Percentiles rank a stretch among this genome's conserved stretches.
These are phyloP conservation scores for Lactarius vividus DNA, from an alignment of 768 basidiomycete species.

Conservation along the genomic window DNA sequence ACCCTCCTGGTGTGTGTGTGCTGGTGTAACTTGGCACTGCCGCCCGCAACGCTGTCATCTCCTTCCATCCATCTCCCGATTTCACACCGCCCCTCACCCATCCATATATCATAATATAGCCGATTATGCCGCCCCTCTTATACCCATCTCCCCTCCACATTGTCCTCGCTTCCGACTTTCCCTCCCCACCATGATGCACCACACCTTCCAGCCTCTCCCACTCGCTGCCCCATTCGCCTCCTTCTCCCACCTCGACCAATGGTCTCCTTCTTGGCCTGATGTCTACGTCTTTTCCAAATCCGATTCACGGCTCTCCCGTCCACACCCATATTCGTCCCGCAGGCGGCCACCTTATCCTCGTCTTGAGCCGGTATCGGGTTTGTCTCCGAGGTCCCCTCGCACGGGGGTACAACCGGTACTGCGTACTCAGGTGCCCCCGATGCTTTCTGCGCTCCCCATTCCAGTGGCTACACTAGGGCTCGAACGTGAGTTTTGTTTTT, in stretches of 20 bases:
- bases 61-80: conserved; percentile 24
- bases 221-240: conserved; percentile 19
- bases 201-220: conserved; percentile 26
- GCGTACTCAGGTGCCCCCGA: conserved; percentile 5
- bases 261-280: conserved; percentile 14
- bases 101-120: conserved; percentile 24
- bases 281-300: conserved; percentile 15
- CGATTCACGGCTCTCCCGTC: conserved; percentile 15
- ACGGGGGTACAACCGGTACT: conserved; percentile 6
- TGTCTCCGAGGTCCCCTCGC: conserved; percentile 2
- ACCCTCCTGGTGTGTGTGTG: not conserved
- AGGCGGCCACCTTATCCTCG: not conserved
- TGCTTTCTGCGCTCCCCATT: conserved; percentile 11
- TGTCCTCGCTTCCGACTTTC: conserved; percentile 16
- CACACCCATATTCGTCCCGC: conserved; percentile 5
- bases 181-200: conserved; percentile 31
- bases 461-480: conserved; percentile 14
- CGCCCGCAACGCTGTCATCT: conserved; percentile 22
- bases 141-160: conserved; percentile 25
- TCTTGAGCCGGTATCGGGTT: not conserved
- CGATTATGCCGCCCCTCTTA: conserved; percentile 27
- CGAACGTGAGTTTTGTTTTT: conserved; percentile 30
- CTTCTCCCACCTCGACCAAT: conserved; percentile 30
- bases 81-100: conserved; percentile 27
- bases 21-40: conserved; percentile 1